These are phyloP conservation scores for Onygenales sp. DNA, from an alignment of 2,329 filamentous ascomycete species.

Conservation along the genomic window DNA sequence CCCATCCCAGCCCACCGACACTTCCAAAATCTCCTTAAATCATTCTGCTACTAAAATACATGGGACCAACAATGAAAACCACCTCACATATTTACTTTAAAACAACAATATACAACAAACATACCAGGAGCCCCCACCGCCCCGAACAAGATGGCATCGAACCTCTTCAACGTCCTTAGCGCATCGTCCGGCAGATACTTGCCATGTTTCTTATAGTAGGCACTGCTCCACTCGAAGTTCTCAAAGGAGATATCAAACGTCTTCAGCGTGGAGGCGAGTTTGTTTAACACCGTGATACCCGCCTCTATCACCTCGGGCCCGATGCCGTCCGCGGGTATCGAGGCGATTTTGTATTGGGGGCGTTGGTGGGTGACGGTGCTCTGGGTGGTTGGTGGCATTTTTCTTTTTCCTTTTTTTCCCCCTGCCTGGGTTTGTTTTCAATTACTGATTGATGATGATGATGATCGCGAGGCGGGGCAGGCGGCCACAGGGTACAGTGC, in stretches of 20 bases:
- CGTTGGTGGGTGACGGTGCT: neutral
- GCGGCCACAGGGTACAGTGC: no score
- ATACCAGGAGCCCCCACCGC: conserved; percentile 49
- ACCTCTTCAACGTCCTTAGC: conserved; percentile 40
- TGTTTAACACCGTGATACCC: conserved; percentile 45
- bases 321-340: conserved; percentile 61
- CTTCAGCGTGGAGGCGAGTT: conserved; percentile 33
- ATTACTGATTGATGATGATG: no score
- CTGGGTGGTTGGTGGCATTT: neutral
- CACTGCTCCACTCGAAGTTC: conserved; percentile 42
- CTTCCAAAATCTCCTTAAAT: no score
- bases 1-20: no score
- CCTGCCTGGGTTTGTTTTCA: neutral
- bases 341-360: conserved; percentile 44
- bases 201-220: conserved; percentile 41
- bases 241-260: conserved; percentile 43
- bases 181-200: conserved; percentile 45
- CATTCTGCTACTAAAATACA: no score
- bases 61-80: no score
- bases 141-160: conserved; percentile 50
- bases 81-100: neutral
- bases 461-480: no score
- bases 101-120: conserved; percentile 5
- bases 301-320: conserved; percentile 58
- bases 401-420: neutral